phyloP scores from a whole-genome alignment of 352 stramenopile genomes.

The Globisporangium mamillatum region DNA sequence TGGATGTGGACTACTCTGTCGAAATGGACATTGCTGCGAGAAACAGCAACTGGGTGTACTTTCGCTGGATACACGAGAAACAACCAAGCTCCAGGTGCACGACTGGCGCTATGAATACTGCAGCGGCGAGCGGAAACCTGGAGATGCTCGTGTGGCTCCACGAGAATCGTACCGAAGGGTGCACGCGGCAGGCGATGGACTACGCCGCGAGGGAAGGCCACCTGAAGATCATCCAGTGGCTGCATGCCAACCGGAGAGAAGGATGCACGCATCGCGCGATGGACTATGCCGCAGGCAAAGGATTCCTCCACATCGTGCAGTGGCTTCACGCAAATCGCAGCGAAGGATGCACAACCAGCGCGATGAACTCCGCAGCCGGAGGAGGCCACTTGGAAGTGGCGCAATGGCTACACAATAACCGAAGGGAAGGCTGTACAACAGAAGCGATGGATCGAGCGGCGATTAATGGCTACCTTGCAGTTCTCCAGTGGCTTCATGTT shows the following conservation, averaged over 20 bases:
- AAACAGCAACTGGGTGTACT: not conserved
- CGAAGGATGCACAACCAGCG: slow-evolving; percentile 1
- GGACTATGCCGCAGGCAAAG: not conserved
- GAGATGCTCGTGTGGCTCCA: slow-evolving; percentile 1
- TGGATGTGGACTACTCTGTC: not conserved
- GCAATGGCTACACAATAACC: not conserved
- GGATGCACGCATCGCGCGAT: slow-evolving; percentile 3
- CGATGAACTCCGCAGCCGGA: slow-evolving; percentile 3
- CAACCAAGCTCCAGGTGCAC: not conserved
- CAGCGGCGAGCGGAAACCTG: not conserved
- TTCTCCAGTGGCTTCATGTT: not conserved
- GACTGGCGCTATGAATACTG: not conserved
- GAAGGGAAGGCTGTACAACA: slow-evolving; percentile 5
- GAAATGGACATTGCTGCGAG: not conserved
- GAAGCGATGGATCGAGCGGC: slow-evolving; percentile 2
- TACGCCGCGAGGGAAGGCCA: not conserved
- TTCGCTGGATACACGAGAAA: slow-evolving; percentile 1
- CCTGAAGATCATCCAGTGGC: slow-evolving; percentile 7
- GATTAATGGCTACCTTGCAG: not conserved
- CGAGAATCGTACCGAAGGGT: not conserved
- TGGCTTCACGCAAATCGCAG: slow-evolving; percentile 6
- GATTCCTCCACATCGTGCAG: not conserved
- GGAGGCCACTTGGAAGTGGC: slow-evolving; percentile 1
- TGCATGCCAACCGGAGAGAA: not conserved
- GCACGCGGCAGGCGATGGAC: slow-evolving; percentile 2